A percentile compares a stretch with the other conserved stretches of the same genome.
These are phyloP conservation scores for Akanthomyces muscarius DNA, from an alignment of 2,329 filamentous ascomycete species.

Conservation along the genomic window DNA sequence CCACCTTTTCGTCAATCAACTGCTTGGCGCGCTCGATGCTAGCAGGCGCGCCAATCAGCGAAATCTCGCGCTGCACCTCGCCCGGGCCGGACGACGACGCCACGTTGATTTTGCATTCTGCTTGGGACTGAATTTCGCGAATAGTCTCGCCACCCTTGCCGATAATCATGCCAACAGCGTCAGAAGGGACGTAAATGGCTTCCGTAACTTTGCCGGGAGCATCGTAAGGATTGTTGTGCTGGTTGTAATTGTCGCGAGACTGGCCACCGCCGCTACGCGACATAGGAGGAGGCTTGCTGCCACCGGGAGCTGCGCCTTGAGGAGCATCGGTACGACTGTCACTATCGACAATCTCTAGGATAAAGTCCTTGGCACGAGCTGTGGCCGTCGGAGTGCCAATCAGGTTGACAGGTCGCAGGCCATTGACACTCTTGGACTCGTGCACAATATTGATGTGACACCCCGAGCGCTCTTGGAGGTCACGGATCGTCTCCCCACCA, in stretches of 20 bases:
- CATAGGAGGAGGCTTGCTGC: constrained; percentile 22
- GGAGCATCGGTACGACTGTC: constrained; percentile 62
- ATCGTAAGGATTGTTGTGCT: constrained; percentile 36
- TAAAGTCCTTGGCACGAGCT: constrained; percentile 75
- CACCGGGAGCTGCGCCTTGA: constrained; percentile 31
- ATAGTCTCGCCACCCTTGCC: constrained; percentile 93
- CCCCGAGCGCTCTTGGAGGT: constrained; percentile 85
- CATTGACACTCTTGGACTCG: constrained; percentile 89
- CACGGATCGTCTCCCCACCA: constrained; percentile 86
- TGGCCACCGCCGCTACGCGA: constrained; percentile 5
- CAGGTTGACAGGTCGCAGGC: constrained; percentile 82
- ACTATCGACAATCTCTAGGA: constrained; percentile 91
- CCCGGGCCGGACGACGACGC: constrained; percentile 72
- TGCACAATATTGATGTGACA: constrained; percentile 95
- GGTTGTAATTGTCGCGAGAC: constrained; percentile 27
- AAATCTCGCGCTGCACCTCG: constrained; percentile 81
- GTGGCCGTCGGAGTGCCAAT: constrained; percentile 75
- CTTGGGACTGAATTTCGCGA: constrained; percentile 83
- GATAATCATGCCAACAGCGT: constrained; percentile 94
- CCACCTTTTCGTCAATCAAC: constrained; percentile 88
- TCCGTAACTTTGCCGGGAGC: constrained; percentile 70
- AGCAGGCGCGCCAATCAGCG: constrained; percentile 71
- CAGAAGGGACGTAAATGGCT: constrained; percentile 79
- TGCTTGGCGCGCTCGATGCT: constrained; percentile 77
- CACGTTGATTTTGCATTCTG: constrained; percentile 93